Evolutionary conservation across 2,329 filamentous ascomycete species (phyloP), one percentile per base, ranked within the genome.

Genomic region (Westerdykella aurantiaca): DNA sequence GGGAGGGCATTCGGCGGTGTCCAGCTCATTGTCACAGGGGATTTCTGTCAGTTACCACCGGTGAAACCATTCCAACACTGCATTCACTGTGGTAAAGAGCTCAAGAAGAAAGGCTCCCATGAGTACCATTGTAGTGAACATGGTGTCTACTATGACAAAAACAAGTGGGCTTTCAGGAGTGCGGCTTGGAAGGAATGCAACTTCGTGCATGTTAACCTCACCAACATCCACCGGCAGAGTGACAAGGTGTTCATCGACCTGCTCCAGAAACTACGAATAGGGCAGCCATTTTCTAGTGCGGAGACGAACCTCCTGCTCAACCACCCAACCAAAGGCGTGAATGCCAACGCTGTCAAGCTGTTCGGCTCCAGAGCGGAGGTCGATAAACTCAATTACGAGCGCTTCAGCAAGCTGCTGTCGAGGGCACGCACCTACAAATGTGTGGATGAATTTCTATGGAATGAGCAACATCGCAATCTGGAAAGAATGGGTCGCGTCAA

Each of bases 81-180:
- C 47, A 69, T 77, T 4, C 14, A 61, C 1, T 80, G 76, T 51
- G 75, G 76, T 1, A 59, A 57, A 34, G 58, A 67, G 25, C 52
- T 68, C 29, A 35, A 16, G 17, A 16, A 14, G 17, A 35, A 34
- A 47, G 7, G n/a, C 33, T 14, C n/a, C 3, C 3, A 35, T 18
- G 25, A 29, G 25, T 29, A 29, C 7, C 25, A 29, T 29, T 29
- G 13, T 35, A 13, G 9, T 13, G 11, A 12, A 5, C 69, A 73
- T 39, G 63, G 67, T 0, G 25, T 52, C 18, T 78, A 69, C 43
- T 45, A 53, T 4, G 72, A 79, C 18, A 61, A 58, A 12, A 73
- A 83, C 9, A 80, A 79, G 51, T 84, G 79, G 76, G 80, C 80
- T 0, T 84, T 84, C 50, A 66, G 69, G 14, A 80, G 77, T 49